A percentile compares a stretch with the other conserved stretches of the same genome.
Conservation (phyloP, 768 basidiomycete species). For the Megacollybia marginata region DNA sequence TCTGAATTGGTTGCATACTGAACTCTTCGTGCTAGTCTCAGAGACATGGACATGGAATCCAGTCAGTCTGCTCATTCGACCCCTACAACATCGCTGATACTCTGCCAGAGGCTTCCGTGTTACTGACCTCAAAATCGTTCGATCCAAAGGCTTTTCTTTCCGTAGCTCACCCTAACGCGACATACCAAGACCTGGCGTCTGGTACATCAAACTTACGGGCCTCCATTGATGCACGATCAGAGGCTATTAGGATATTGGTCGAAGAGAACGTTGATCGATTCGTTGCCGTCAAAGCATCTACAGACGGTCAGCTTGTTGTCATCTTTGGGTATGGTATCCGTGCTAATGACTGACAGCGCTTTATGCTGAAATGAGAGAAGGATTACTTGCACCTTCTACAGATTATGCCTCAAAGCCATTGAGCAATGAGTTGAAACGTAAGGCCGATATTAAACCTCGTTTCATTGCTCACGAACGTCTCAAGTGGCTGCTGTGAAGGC, state of each 20-base stretch:
- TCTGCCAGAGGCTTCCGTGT: slow-evolving; percentile 62
- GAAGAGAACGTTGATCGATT: slow-evolving; percentile 98
- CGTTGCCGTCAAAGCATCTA: slow-evolving; percentile 93
- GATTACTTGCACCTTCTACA: slow-evolving; percentile 63
- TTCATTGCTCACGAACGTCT: neutral
- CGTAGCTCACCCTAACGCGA: slow-evolving; percentile 88
- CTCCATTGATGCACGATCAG: slow-evolving; percentile 85
- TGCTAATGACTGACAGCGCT: slow-evolving; percentile 46
- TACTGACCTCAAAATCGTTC: slow-evolving; percentile 90
- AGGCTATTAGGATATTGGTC: slow-evolving; percentile 90
- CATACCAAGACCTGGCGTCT: slow-evolving; percentile 80
- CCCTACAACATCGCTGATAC: neutral
- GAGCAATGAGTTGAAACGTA: slow-evolving; percentile 81
- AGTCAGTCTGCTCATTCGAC: slow-evolving; percentile 44
- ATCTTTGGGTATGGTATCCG: slow-evolving; percentile 1
- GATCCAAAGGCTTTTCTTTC: slow-evolving; percentile 93
- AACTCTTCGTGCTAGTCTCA: slow-evolving; percentile 32
- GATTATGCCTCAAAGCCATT: slow-evolving; percentile 83
- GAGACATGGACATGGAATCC: slow-evolving; percentile 69
- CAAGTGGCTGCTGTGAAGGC: slow-evolving; percentile 88
- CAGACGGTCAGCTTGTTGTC: slow-evolving; percentile 57
- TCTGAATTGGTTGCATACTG: slow-evolving; percentile 4
- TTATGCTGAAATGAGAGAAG: slow-evolving; percentile 90
- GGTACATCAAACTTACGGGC: slow-evolving; percentile 70
- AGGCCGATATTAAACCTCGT: slow-evolving; percentile 13